Percentiles rank a stretch among this genome's conserved stretches.
Evolutionary conservation across 768 basidiomycete species (phyloP).

Genomic region (Termitomyces heimii): DNA sequence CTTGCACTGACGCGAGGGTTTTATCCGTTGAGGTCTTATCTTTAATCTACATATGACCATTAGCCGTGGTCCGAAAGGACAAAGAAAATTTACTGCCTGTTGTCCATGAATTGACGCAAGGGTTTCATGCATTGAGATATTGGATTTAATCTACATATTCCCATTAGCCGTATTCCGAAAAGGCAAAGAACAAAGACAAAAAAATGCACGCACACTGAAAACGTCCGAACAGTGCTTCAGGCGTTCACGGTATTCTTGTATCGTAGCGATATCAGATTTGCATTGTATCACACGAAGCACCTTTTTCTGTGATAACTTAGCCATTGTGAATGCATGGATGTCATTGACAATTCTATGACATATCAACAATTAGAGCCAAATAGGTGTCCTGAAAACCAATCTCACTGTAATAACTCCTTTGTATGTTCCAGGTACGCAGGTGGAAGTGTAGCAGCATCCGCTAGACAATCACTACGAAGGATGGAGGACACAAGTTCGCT

Average conservation of each 20-base stretch:
- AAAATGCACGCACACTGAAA: neutral
- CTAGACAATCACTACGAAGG: neutral
- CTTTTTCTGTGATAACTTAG: neutral
- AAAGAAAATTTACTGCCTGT: no score
- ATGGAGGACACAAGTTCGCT: neutral
- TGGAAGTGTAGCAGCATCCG: neutral
- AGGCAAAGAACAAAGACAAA: neutral
- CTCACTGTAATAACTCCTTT: neutral
- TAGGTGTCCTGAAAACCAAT: neutral
- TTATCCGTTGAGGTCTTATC: no score
- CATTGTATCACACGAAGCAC: neutral
- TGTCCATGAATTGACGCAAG: neutral
- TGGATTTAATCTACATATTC: neutral
- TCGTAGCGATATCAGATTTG: neutral
- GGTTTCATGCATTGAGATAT: neutral
- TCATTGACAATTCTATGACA: neutral
- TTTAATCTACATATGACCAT: no score
- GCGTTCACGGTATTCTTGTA: conserved; percentile 1
- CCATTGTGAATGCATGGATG: neutral
- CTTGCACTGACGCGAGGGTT: no score
- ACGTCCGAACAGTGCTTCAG: neutral
- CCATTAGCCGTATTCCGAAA: neutral
- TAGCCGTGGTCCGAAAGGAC: no score
- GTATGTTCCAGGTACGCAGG: neutral
- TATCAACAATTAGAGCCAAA: neutral